Evolutionary conservation across 2,329 filamentous ascomycete species (phyloP).

Genomic region (Cordyceps tenuipes): DNA sequence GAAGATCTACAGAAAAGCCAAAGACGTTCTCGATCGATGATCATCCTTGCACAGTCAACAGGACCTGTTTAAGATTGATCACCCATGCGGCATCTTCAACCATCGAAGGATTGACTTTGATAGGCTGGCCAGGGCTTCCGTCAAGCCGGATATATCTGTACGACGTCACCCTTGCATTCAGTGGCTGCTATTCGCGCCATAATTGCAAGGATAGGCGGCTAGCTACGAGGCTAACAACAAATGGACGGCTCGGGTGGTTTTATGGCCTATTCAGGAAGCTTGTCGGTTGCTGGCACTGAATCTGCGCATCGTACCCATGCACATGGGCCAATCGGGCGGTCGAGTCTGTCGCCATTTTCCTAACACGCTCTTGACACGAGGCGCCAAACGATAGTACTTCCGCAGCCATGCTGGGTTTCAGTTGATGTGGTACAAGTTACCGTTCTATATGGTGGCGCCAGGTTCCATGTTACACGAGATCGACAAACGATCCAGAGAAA

Average conservation of each 20-base stretch:
- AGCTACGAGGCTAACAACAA: background rate
- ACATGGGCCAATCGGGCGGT: background rate
- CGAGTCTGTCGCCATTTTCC: background rate
- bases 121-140: background rate
- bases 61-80: no score
- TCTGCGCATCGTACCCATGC: background rate
- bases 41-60: no score
- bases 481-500: background rate
- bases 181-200: background rate
- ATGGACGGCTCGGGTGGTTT: background rate
- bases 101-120: no score
- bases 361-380: background rate
- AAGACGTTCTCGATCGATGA: no score
- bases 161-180: background rate
- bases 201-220: constrained; percentile 5
- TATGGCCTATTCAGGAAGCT: background rate
- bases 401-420: background rate
- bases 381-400: background rate
- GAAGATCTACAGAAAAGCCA: no score
- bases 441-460: background rate
- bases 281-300: background rate
- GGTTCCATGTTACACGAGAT: background rate
- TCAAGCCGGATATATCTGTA: background rate
- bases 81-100: no score
- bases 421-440: background rate